phyloP scores from a whole-genome alignment of 192 early-diverging fungal species.

The Umbelopsis ramanniana region DNA sequence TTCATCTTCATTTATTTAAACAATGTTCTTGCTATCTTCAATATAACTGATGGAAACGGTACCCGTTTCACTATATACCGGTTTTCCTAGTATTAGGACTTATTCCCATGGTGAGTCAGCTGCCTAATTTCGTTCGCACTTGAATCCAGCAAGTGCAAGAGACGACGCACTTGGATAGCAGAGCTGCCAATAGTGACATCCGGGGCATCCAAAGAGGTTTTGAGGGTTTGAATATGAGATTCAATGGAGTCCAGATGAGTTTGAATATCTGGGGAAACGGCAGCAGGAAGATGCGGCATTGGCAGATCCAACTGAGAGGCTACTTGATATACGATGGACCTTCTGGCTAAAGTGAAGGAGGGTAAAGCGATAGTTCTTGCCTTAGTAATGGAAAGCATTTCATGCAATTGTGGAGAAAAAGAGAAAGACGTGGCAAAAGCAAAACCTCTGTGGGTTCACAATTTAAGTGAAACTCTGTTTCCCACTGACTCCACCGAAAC shows the following conservation, averaged over 20 bases:
- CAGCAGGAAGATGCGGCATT: neutral
- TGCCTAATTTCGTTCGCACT: constrained; percentile 11
- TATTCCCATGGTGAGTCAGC: constrained; percentile 2
- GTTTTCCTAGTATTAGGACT: neutral
- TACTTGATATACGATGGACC: constrained; percentile 7
- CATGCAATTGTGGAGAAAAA: no score
- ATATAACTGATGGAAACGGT: neutral
- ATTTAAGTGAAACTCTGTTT: constrained; percentile 14
- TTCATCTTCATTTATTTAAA: neutral
- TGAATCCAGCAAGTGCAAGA: constrained; percentile 19
- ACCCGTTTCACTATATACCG: neutral
- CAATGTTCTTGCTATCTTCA: neutral
- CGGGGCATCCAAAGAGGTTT: constrained; percentile 4
- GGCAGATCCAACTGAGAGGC: neutral
- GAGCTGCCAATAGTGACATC: constrained; percentile 1
- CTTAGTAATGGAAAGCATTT: constrained; percentile 6
- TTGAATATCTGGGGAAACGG: neutral
- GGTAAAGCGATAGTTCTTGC: neutral
- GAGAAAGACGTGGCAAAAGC: neutral
- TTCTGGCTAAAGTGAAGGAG: neutral
- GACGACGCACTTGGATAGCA: constrained; percentile 17
- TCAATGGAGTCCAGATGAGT: constrained; percentile 15
- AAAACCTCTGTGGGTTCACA: neutral
- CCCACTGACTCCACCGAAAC: constrained; percentile 14
- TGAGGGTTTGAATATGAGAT: neutral